Base-by-base conservation (phyloP, 2,329 filamentous ascomycete species). In the Sclerotinia subarctica region DNA sequence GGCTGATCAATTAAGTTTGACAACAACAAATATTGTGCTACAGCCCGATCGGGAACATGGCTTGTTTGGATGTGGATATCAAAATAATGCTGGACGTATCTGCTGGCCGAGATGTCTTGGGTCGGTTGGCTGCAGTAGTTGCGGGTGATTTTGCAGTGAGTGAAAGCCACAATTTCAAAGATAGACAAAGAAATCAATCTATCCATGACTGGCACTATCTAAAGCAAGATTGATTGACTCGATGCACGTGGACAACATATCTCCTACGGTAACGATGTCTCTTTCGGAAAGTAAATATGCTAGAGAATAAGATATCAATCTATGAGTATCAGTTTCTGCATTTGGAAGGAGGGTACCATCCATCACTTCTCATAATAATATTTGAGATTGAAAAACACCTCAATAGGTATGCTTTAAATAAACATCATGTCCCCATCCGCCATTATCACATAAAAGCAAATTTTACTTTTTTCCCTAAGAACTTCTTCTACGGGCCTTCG, bases 211-310 rank as follows among this genome's bases (percentile, higher is more conserved):
- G 66, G 58, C 57, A 70, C 57, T 67, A 54, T 58, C 67, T 67
- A 72, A 65, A 78, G 67, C 71, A 69, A 72, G 66, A 53, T 80
- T 79, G 76, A 79, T 81, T 80, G 83, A 85, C 83, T 85, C 83
- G 83, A 82, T 82, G 83, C 82, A 84, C 81, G 81, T 84, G 82
- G 81, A 80, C 73, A 75, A 72, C 52, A 72, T 68, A 70, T 54
- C 52, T 59, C 35, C 46, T 35, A 64, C 15, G 38, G 38, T 42
- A 42, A 7, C 54, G 51, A 38, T 53, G 57, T 69, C 29, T 60
- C 54, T 51, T 38, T 57, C 59, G 64, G 64, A 69, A 69, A 29
- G 35, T 38, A 52, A 32, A 60, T 26, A 44, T 51, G 44, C 49
- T 53, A 35, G 44, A 60, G 29, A 51, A 52, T 24, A 53, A 66